These are phyloP conservation scores for Penicillium cataractarum DNA, from an alignment of 495 filamentous ascomycete species.

Conservation along the genomic window DNA sequence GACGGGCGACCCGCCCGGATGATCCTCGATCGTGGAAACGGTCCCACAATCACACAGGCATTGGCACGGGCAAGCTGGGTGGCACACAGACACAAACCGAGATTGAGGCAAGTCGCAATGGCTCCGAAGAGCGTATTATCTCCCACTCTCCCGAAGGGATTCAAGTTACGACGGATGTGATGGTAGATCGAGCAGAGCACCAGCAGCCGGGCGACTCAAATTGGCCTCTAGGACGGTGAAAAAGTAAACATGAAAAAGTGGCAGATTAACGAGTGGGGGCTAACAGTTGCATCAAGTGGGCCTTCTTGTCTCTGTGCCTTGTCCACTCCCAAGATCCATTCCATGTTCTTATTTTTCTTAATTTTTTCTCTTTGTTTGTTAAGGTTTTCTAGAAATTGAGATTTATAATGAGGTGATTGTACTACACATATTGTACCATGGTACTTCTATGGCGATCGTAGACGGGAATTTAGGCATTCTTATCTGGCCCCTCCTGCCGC, in stretches of 20 bases:
- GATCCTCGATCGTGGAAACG: constrained; percentile 10
- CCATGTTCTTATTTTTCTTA: no score
- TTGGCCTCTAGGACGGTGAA: not conserved
- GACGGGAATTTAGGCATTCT: no score
- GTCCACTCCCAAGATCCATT: no score
- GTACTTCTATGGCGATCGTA: no score
- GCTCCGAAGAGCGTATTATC: constrained; percentile 6
- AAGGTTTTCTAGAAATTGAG: no score
- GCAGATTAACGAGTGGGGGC: not conserved
- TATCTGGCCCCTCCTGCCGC: no score
- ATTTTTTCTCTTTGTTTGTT: no score
- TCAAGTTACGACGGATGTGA: constrained; percentile 7
- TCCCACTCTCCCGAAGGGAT: not conserved
- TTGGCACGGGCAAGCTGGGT: not conserved
- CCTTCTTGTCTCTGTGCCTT: no score
- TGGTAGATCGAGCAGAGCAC: not conserved
- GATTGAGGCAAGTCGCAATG: constrained; percentile 3
- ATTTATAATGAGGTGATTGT: no score
- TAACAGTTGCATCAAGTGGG: not conserved
- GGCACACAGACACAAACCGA: not conserved
- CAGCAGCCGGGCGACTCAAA: not conserved
- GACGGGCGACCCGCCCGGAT: not conserved
- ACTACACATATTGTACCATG: no score
- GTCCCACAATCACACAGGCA: not conserved
- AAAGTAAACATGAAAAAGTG: not conserved